phyloP scores from a whole-genome alignment of 805 yeast species.

The Candida maesae region DNA sequence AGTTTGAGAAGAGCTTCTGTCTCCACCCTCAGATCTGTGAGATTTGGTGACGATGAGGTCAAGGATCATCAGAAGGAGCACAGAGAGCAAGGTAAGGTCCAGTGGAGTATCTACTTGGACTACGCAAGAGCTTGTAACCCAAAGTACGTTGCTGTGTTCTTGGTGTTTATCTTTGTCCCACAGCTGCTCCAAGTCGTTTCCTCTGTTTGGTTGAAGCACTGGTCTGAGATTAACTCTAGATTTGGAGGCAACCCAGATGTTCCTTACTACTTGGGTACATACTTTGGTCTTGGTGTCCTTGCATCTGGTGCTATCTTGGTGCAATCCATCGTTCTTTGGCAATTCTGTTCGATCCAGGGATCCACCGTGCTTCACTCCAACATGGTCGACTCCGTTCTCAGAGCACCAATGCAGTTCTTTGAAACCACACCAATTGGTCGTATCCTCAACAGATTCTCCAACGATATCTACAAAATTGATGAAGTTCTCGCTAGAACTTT shows the following conservation, averaged over 20 bases:
- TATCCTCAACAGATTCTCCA: slow-evolving; percentile 85
- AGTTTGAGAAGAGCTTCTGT: slow-evolving; percentile 64
- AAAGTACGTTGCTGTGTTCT: slow-evolving; percentile 53
- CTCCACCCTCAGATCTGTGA: slow-evolving; percentile 38
- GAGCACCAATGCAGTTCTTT: slow-evolving; percentile 94
- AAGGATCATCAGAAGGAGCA: slow-evolving; percentile 54
- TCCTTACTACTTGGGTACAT: slow-evolving; percentile 68
- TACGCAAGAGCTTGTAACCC: slow-evolving; percentile 89
- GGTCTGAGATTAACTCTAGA: slow-evolving; percentile 87
- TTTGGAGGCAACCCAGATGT: slow-evolving; percentile 70
- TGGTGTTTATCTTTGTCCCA: slow-evolving; percentile 51
- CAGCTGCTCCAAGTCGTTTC: slow-evolving; percentile 62
- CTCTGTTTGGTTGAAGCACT: slow-evolving; percentile 91
- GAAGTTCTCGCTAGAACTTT: slow-evolving; percentile 71
- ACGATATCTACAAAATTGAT: slow-evolving; percentile 86
- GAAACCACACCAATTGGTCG: slow-evolving; percentile 96
- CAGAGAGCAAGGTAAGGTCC: slow-evolving; percentile 90
- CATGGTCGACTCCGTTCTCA: slow-evolving; percentile 70
- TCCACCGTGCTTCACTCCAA: slow-evolving; percentile 69
- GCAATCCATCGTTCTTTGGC: slow-evolving; percentile 71
- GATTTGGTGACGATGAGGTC: slow-evolving; percentile 32
- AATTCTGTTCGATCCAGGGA: slow-evolving; percentile 78
- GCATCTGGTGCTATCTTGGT: slow-evolving; percentile 56
- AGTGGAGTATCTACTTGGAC: slow-evolving; percentile 76
- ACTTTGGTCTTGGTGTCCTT: slow-evolving; percentile 68